Evolutionary conservation across 2,329 filamentous ascomycete species (phyloP).

Genomic region (Cytospora piceicola): DNA sequence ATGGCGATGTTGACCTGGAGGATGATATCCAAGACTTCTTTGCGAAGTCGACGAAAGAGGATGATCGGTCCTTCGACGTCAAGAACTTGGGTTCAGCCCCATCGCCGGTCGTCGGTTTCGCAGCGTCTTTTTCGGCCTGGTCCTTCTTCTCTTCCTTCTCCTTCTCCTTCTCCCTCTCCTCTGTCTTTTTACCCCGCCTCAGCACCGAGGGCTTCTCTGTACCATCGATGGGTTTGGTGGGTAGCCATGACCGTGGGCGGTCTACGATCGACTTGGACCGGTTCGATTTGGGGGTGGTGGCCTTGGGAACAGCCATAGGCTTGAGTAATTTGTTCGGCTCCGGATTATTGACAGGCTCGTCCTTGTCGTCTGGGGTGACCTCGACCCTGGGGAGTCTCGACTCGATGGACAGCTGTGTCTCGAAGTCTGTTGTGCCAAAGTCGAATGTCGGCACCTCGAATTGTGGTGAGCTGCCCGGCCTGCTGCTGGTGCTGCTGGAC

Average conservation of each 20-base stretch:
- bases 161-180: slow-evolving; percentile 13
- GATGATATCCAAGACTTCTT: slow-evolving; percentile 56
- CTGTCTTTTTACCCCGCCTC: slow-evolving; percentile 34
- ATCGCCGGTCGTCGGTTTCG: slow-evolving; percentile 26
- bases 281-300: slow-evolving; percentile 37
- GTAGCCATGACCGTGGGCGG: slow-evolving; percentile 58
- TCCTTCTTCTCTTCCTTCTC: slow-evolving; percentile 34
- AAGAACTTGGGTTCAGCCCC: slow-evolving; percentile 39
- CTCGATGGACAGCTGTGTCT: slow-evolving; percentile 49
- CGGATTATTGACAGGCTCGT: slow-evolving; percentile 27
- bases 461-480: slow-evolving; percentile 25
- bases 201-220: slow-evolving; percentile 40
- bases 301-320: slow-evolving; percentile 36
- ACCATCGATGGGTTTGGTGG: slow-evolving; percentile 43
- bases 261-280: slow-evolving; percentile 54
- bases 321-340: slow-evolving; percentile 28
- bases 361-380: slow-evolving; percentile 29
- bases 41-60: slow-evolving; percentile 55
- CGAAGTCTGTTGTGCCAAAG: slow-evolving; percentile 50
- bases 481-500: neutral
- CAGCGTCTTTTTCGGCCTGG: slow-evolving; percentile 12
- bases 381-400: slow-evolving; percentile 34
- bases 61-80: slow-evolving; percentile 45
- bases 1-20: slow-evolving; percentile 54
- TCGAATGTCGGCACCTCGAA: slow-evolving; percentile 60